Evolutionary conservation across 805 yeast species (phyloP).

Genomic region (Priceomyces haplophilus): DNA sequence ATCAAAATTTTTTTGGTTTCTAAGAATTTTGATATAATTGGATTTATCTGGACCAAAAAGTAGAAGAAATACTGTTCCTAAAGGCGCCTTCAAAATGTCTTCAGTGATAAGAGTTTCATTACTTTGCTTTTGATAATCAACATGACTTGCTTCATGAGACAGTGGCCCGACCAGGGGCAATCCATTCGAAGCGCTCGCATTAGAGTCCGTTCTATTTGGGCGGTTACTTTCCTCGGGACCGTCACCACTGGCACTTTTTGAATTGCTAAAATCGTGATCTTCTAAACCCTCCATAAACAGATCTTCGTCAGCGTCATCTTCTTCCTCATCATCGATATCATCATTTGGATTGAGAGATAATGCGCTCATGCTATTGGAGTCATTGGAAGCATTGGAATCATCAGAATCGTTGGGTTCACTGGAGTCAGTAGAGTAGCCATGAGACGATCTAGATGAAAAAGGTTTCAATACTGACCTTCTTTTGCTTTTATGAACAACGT

Average conservation of each 20-base stretch:
- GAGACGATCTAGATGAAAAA: slow-evolving; percentile 4
- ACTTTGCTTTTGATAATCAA: slow-evolving; percentile 40
- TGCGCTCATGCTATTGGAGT: slow-evolving; percentile 10
- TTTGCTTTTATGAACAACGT: slow-evolving; percentile 6
- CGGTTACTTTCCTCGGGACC: background rate
- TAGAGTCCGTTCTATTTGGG: background rate
- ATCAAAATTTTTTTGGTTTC: slow-evolving; percentile 62
- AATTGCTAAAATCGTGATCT: slow-evolving; percentile 1
- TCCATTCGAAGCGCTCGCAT: slow-evolving; percentile 28
- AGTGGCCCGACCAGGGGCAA: slow-evolving; percentile 42
- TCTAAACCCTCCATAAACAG: slow-evolving; percentile 15
- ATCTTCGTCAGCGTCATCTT: background rate
- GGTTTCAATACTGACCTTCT: slow-evolving; percentile 9
- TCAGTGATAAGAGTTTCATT: slow-evolving; percentile 57
- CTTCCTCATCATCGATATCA: slow-evolving; percentile 5
- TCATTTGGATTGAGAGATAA: slow-evolving; percentile 14
- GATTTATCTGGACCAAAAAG: slow-evolving; percentile 60
- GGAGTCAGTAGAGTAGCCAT: slow-evolving; percentile 20
- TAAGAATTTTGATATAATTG: slow-evolving; percentile 43
- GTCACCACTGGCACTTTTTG: background rate
- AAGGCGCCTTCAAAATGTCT: slow-evolving; percentile 55
- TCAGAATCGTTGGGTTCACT: slow-evolving; percentile 18
- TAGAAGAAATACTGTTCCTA: slow-evolving; percentile 58
- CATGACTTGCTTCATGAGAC: slow-evolving; percentile 50
- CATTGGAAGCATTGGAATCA: too few species aligned